Evolutionary conservation across 108 stramenopile genomes (phyloP).

Genomic region (Cyclostephanos tholiformis): DNA sequence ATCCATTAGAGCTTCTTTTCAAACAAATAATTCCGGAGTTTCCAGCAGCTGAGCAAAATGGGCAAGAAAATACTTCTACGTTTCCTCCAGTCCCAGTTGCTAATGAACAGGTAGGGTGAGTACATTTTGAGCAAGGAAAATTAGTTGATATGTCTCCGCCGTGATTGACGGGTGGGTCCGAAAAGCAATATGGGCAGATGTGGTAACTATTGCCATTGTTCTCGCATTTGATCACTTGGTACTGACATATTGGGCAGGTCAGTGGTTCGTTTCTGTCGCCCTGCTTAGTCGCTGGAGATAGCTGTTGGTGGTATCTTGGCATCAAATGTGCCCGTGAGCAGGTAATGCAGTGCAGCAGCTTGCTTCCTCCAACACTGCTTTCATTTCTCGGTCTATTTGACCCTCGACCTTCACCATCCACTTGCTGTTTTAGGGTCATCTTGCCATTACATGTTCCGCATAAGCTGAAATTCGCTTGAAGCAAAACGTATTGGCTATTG

Average conservation of each 20-base stretch:
- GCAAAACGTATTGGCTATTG: slow-evolving; percentile 45
- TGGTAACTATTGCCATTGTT: slow-evolving; percentile 71
- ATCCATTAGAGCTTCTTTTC: slow-evolving; percentile 58
- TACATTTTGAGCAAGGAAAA: slow-evolving; percentile 79
- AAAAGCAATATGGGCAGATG: slow-evolving; percentile 83
- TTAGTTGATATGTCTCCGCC: slow-evolving; percentile 60
- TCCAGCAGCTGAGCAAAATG: slow-evolving; percentile 59
- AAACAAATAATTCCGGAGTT: slow-evolving; percentile 57
- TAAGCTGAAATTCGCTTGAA: slow-evolving; percentile 60
- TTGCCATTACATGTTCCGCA: slow-evolving; percentile 71
- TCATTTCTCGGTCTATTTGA: slow-evolving; percentile 32
- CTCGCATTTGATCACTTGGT: slow-evolving; percentile 66
- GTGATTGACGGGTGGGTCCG: slow-evolving; percentile 70
- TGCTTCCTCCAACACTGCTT: slow-evolving; percentile 42
- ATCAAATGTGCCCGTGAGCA: slow-evolving; percentile 63
- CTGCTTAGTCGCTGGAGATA: slow-evolving; percentile 56
- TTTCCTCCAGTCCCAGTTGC: slow-evolving; percentile 75
- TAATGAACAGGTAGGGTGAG: slow-evolving; percentile 71
- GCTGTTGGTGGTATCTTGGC: slow-evolving; percentile 55
- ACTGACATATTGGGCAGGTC: slow-evolving; percentile 84
- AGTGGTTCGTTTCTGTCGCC: slow-evolving; percentile 53
- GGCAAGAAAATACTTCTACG: slow-evolving; percentile 74
- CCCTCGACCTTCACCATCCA: slow-evolving; percentile 25
- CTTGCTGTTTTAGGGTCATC: slow-evolving; percentile 69
- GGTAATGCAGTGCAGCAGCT: slow-evolving; percentile 69